Evolutionary conservation across 768 basidiomycete genomes (phyloP), one percentile per base, ranked within the genome.

Genomic region (Leucogyrophana mollusca): DNA sequence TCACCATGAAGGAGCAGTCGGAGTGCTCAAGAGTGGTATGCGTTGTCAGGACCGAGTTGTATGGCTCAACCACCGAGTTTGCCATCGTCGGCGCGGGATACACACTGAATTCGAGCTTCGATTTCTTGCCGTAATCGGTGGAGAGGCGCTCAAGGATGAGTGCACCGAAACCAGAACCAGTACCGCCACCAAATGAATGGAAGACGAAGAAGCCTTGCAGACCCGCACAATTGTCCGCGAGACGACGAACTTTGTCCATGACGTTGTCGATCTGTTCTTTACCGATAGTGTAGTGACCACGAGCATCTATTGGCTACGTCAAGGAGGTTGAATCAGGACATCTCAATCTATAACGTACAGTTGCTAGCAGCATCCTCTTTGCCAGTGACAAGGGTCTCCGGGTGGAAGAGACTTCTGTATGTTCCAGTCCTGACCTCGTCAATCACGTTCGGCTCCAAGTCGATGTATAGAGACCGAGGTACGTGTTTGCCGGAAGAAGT

Each of bases 321-420:
- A 32, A 17, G n/a, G 21, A 53, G 55, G 43, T 49, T 11, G 34
- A 16, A 24, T 42, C 39, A n/a, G 27, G 8, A 36, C 2, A 23
- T 18, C 11, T 32, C 17, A 33, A 10, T 22, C 18, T 33, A 30
- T 13, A 8, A 66, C 76, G 57, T 70, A 94, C 94, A 99, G 74
- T 99, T 99, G 79, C 94, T 98, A 51, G 96, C 96, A 47, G 96
- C 96, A 66, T 99, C 96, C 74, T 99, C 96, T 75, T 98, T 99
- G 56, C 96, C 96, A 46, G 90, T 93, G 59, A 99, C 82, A 68
- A 99, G 83, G 49, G 96, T 94, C 80, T 98, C 96, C 9, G 96
- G 96, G 73, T 99, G 96, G 83, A 99, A 99, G 47, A 99, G 87
- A 68, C 85, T 87, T 71, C 91, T 82, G 83, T 97, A 99, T 34